Evolutionary conservation across 495 filamentous ascomycete genomes (phyloP).

Genomic region (Diplogelasinospora grovesii): DNA sequence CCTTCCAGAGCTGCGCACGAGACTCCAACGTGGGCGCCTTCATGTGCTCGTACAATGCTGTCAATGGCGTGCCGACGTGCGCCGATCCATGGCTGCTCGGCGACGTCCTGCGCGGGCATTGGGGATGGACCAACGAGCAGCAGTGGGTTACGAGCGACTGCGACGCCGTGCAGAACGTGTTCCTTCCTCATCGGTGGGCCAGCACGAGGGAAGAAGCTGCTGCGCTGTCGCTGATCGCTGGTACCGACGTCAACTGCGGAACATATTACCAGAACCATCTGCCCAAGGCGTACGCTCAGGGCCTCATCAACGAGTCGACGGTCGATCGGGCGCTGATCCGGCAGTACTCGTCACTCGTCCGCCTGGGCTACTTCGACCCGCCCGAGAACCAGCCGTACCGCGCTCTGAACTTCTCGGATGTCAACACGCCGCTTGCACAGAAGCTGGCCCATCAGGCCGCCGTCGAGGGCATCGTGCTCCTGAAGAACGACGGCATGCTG

Average conservation of each 20-base stretch:
- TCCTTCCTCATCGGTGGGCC: background rate
- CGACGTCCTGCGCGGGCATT: slow-evolving; percentile 37
- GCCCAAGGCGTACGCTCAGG: slow-evolving; percentile 29
- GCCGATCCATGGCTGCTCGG: slow-evolving; percentile 33
- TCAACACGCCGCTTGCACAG: slow-evolving; percentile 24
- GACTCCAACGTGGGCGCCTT: slow-evolving; percentile 38
- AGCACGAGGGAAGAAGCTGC: slow-evolving; percentile 28
- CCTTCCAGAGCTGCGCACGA: slow-evolving; percentile 37
- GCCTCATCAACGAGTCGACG: slow-evolving; percentile 25
- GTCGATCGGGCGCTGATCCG: slow-evolving; percentile 30
- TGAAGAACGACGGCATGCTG: slow-evolving; percentile 29
- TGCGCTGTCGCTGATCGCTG: slow-evolving; percentile 28
- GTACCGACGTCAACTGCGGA: slow-evolving; percentile 33
- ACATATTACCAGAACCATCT: slow-evolving; percentile 16
- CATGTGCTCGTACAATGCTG: slow-evolving; percentile 43
- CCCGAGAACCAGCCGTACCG: slow-evolving; percentile 20
- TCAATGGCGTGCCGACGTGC: slow-evolving; percentile 40
- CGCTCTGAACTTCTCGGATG: slow-evolving; percentile 26
- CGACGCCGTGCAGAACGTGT: slow-evolving; percentile 24
- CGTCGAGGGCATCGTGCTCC: slow-evolving; percentile 25
- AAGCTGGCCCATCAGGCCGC: slow-evolving; percentile 29
- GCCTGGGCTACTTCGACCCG: slow-evolving; percentile 32
- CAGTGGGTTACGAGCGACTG: slow-evolving; percentile 40
- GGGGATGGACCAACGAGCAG: slow-evolving; percentile 34
- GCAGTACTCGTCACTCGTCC: slow-evolving; percentile 29